A percentile compares a stretch with the other conserved stretches of the same genome.
phyloP scores from a whole-genome alignment of 495 filamentous ascomycete species.

The Aspergillus nidulans region DNA sequence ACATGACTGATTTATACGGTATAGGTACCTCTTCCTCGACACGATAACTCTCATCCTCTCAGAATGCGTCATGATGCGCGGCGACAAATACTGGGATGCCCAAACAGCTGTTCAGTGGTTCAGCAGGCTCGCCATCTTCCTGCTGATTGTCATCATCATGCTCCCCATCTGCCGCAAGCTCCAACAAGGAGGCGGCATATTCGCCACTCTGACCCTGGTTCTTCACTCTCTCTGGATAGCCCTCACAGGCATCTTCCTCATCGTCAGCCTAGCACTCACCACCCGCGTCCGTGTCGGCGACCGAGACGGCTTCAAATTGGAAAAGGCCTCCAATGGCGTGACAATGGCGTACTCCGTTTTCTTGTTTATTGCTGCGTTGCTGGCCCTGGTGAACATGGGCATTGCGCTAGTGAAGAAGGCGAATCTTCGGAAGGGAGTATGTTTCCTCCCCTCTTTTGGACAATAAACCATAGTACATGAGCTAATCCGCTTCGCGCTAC shows the following conservation, averaged over 20 bases:
- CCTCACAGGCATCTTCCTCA: conserved; percentile 9
- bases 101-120: conserved; percentile 9
- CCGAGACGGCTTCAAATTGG: not conserved
- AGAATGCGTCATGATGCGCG: conserved; percentile 11
- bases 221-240: conserved; percentile 5
- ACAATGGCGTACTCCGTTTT: conserved; percentile 10
- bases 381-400: conserved; percentile 10
- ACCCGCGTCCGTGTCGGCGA: not conserved
- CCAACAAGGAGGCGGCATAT: conserved; percentile 1
- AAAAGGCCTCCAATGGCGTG: not conserved
- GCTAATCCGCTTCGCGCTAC: not conserved
- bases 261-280: conserved; percentile 6
- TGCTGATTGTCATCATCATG: conserved; percentile 12
- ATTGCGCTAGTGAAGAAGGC: conserved; percentile 4
- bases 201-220: conserved; percentile 6
- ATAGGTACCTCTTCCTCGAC: conserved; percentile 6
- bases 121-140: not conserved
- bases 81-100: not conserved
- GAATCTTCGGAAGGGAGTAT: conserved; percentile 12
- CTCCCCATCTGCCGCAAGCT: conserved; percentile 16
- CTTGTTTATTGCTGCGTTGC: conserved; percentile 10
- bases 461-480: not conserved
- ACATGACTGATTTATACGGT: not conserved
- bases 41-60: conserved; percentile 9
- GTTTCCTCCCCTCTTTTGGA: not conserved